Evolutionary conservation across 2,329 filamentous ascomycete species (phyloP).

Genomic region (Stagonosporopsis rhizophila): DNA sequence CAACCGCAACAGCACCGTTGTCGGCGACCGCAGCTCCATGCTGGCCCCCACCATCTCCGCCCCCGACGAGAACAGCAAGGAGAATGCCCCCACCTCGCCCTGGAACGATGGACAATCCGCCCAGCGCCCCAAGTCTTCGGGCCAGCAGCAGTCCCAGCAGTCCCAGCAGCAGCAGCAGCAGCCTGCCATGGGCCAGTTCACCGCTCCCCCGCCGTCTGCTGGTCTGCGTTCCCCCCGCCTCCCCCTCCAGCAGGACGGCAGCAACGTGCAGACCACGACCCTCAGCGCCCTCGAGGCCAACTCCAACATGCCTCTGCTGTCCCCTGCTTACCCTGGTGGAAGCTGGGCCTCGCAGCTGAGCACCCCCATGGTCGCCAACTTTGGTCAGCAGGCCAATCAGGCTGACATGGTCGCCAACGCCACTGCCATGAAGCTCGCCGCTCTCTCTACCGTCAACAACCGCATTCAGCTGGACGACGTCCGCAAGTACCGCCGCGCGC

Average conservation of each 20-base stretch:
- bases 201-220: slow-evolving; percentile 76
- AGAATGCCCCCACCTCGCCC: slow-evolving; percentile 74
- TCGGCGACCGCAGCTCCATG: slow-evolving; percentile 78
- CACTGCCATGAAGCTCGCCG: slow-evolving; percentile 97
- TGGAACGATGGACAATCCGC: slow-evolving; percentile 69
- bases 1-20: slow-evolving; percentile 88
- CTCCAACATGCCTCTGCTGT: slow-evolving; percentile 80
- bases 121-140: slow-evolving; percentile 76
- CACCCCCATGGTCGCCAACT: slow-evolving; percentile 92
- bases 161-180: slow-evolving; percentile 50
- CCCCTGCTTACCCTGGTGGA: slow-evolving; percentile 78
- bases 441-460: slow-evolving; percentile 97
- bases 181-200: slow-evolving; percentile 85
- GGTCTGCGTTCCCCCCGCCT: slow-evolving; percentile 82
- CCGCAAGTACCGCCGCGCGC: slow-evolving; percentile 89
- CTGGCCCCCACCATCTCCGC: slow-evolving; percentile 76
- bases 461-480: slow-evolving; percentile 96
- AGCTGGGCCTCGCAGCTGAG: slow-evolving; percentile 99
- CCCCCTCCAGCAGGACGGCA: slow-evolving; percentile 67
- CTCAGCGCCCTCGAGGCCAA: slow-evolving; percentile 75
- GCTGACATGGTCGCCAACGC: slow-evolving; percentile 99
- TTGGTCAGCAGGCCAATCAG: slow-evolving; percentile 71
- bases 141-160: slow-evolving; percentile 66
- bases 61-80: slow-evolving; percentile 66
- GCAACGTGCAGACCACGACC: slow-evolving; percentile 82